A percentile compares a stretch with the other conserved stretches of the same genome.
These are phyloP conservation scores for Ceratocystis smalleyi DNA, from an alignment of 2,329 filamentous ascomycete species.

Conservation along the genomic window DNA sequence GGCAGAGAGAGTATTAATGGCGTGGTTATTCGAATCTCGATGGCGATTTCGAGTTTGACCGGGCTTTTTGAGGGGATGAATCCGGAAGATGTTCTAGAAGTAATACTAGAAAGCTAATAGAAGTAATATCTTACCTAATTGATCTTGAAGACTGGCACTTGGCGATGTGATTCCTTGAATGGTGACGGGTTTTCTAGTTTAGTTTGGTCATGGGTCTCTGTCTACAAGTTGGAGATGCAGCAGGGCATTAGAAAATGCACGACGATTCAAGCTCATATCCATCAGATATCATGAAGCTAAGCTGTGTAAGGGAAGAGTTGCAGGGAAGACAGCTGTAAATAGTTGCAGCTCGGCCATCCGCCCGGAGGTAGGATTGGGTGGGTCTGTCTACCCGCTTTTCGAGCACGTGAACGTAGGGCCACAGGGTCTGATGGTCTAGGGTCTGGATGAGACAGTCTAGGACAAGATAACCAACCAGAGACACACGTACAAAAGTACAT, in stretches of 20 bases:
- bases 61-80: background rate
- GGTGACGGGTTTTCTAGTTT: too few species aligned
- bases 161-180: background rate
- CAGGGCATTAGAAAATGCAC: background rate
- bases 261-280: too few species aligned
- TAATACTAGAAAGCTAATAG: background rate
- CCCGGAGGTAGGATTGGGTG: background rate
- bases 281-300: too few species aligned
- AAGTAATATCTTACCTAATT: background rate
- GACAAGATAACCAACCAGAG: background rate
- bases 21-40: background rate
- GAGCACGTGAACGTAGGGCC: background rate
- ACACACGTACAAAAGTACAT: background rate
- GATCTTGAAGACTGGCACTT: background rate
- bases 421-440: background rate
- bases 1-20: background rate
- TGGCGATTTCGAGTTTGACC: background rate
- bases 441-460: background rate
- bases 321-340: background rate
- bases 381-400: too few species aligned
- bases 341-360: background rate
- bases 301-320: background rate
- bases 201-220: too few species aligned
- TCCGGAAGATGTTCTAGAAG: background rate
- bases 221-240: background rate